These are phyloP conservation scores for Cytospora chrysosperma DNA, from an alignment of 2,329 filamentous ascomycete species.

Conservation along the genomic window DNA sequence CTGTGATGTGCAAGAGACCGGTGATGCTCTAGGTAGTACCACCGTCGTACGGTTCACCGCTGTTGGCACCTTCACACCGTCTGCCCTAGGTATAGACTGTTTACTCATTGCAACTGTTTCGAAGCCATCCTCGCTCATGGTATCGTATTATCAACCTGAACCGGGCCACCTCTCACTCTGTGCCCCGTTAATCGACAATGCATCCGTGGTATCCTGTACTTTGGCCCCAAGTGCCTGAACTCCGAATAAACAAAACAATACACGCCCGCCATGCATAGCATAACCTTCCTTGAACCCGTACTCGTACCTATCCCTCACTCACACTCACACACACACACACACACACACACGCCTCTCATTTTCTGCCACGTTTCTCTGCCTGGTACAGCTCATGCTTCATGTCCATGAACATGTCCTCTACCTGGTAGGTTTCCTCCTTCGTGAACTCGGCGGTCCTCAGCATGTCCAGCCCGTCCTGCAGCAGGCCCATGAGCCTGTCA, in stretches of 20 bases:
- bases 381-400: constrained; percentile 72
- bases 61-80: not conserved
- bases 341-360: constrained; percentile 23
- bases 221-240: constrained; percentile 11
- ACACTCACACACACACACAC: not conserved
- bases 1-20: not conserved
- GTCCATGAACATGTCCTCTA: constrained; percentile 79
- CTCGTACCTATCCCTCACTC: constrained; percentile 2
- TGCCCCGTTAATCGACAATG: constrained; percentile 1
- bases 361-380: constrained; percentile 60
- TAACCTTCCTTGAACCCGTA: constrained; percentile 3
- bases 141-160: constrained; percentile 4
- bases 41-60: constrained; percentile 9
- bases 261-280: constrained; percentile 11
- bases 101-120: not conserved
- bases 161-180: not conserved
- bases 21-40: not conserved
- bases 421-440: constrained; percentile 63
- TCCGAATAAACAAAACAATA: constrained; percentile 7
- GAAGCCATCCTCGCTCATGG: not conserved
- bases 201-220: constrained; percentile 11
- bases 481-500: constrained; percentile 51
- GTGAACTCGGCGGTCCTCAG: constrained; percentile 61
- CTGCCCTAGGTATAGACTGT: not conserved
- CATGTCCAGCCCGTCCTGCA: constrained; percentile 57